phyloP scores from a whole-genome alignment of 2,329 filamentous ascomycete genomes.

The Dactylellina haptotyla region DNA sequence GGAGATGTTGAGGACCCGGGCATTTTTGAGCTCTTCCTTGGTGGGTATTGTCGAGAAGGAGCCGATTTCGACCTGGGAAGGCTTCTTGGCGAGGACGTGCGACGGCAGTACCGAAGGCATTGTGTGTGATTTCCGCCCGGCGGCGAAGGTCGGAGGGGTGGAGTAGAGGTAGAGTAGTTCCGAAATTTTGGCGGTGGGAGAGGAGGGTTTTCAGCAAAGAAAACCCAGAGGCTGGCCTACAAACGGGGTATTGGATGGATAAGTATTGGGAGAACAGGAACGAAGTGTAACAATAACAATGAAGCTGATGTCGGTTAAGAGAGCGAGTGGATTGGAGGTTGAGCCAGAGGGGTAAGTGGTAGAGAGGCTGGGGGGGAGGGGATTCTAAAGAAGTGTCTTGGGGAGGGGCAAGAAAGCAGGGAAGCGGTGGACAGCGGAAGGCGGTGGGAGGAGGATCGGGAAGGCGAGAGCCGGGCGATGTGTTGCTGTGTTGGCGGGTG shows the following conservation, averaged over 20 bases:
- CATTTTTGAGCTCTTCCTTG: slow-evolving; percentile 33
- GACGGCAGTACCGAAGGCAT: slow-evolving; percentile 42
- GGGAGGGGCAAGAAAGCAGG: slow-evolving; percentile 12
- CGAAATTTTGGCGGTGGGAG: slow-evolving; percentile 43
- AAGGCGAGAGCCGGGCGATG: slow-evolving; percentile 9
- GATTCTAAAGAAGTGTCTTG: slow-evolving; percentile 13
- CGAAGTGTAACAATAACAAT: neutral
- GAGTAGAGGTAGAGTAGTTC: slow-evolving; percentile 44
- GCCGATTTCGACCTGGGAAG: slow-evolving; percentile 49
- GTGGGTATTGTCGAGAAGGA: slow-evolving; percentile 52
- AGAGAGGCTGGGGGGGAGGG: slow-evolving; percentile 21
- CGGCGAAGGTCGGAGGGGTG: slow-evolving; percentile 51
- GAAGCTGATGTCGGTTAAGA: neutral
- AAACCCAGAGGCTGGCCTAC: too few species aligned
- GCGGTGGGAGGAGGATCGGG: slow-evolving; percentile 12
- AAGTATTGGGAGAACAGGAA: too few species aligned
- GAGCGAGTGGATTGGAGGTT: slow-evolving; percentile 3
- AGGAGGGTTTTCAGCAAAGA: slow-evolving; percentile 17
- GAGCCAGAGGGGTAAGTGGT: slow-evolving; percentile 8
- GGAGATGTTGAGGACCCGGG: slow-evolving; percentile 17
- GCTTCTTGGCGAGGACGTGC: slow-evolving; percentile 18
- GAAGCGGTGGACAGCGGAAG: slow-evolving; percentile 5
- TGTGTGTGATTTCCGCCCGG: slow-evolving; percentile 43
- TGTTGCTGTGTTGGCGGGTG: slow-evolving; percentile 24
- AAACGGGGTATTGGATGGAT: slow-evolving; percentile 6